Evolutionary conservation across 2,329 filamentous ascomycete species (phyloP).

Genomic region (Aureobasidium uvarum): DNA sequence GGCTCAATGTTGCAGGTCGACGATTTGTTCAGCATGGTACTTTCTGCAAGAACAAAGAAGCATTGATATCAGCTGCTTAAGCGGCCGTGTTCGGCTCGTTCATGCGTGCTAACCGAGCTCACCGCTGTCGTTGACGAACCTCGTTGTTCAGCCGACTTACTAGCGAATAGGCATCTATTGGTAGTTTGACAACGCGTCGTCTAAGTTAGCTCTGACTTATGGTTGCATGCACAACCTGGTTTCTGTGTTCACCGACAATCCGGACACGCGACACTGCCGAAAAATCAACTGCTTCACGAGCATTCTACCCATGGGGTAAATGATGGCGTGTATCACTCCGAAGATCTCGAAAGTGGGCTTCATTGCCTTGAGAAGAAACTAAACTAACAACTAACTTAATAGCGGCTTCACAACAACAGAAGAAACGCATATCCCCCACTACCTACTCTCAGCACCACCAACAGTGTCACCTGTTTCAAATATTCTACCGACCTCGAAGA

Average conservation of each 20-base stretch:
- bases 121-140: neutral
- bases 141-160: neutral
- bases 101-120: neutral
- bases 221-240: neutral
- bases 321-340: neutral
- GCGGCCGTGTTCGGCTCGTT: neutral
- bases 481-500: neutral
- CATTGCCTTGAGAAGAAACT: no score
- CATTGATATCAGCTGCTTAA: neutral
- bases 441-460: neutral
- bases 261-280: neutral
- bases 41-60: conserved; percentile 4
- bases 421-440: neutral
- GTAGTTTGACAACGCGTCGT: neutral
- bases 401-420: no score
- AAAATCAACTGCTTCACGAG: neutral
- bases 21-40: neutral
- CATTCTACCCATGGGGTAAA: neutral
- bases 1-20: neutral
- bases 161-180: neutral
- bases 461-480: neutral
- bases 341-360: neutral
- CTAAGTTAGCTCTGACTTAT: neutral
- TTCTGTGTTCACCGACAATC: neutral
- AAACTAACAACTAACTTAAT: no score